phyloP scores from a whole-genome alignment of 169 alveolate species.

The Cytauxzoon felis region DNA sequence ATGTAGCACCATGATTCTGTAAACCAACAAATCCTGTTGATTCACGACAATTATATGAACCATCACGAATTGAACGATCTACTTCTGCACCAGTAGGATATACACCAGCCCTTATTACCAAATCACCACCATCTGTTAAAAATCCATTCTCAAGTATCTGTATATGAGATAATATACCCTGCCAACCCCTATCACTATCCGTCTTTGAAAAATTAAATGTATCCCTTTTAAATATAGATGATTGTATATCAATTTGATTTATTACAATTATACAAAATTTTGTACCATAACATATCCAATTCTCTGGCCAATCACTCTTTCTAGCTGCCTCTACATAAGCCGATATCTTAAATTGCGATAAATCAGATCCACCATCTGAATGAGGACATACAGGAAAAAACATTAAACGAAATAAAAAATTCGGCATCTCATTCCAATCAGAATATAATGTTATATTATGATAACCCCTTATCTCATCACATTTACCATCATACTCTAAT shows the following conservation, averaged over 20 bases:
- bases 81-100: conserved; percentile 74
- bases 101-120: conserved; percentile 75
- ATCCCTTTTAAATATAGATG: conserved; percentile 71
- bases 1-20: conserved; percentile 95
- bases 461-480: conserved; percentile 22
- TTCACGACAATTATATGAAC: conserved; percentile 69
- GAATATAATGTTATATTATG: conserved; percentile 26
- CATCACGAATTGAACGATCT: conserved; percentile 65
- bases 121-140: conserved; percentile 65
- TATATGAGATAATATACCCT: conserved; percentile 61
- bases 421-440: conserved; percentile 63
- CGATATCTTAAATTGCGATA: conserved; percentile 28
- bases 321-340: conserved; percentile 75
- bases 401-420: conserved; percentile 56
- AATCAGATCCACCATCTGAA: conserved; percentile 7
- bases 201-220: conserved; percentile 69
- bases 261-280: conserved; percentile 75
- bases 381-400: conserved; percentile 63
- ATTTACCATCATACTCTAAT: conserved; percentile 26
- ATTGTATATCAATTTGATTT: conserved; percentile 68
- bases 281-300: conserved; percentile 80
- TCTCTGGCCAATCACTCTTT: conserved; percentile 80
- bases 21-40: conserved; percentile 92
- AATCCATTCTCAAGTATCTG: conserved; percentile 71
- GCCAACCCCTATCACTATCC: conserved; percentile 83